Evolutionary conservation across 2,329 filamentous ascomycete genomes (phyloP), one percentile per base, ranked within the genome.

Genomic region (Calonectria multiphialidica): DNA sequence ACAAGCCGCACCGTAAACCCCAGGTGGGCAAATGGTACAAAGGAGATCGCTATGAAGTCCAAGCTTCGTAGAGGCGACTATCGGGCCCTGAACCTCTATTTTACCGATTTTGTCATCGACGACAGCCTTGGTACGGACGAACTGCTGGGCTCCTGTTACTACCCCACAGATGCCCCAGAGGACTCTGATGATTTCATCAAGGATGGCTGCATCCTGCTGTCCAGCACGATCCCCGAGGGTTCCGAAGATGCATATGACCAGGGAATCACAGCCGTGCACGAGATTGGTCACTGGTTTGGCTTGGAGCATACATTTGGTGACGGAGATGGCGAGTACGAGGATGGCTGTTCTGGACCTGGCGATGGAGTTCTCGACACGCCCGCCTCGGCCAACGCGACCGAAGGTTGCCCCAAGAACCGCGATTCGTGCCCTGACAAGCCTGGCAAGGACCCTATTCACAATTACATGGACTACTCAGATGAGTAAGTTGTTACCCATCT

Each of bases 231-330:
- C 3, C 53, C 53, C 15, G 53, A 33, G 15, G 53, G 53, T 6
- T 40, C 53, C 3, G 4, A 23, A 0, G 53, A 40, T 6, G 7
- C 12, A 2, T 59, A 40, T n/a, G 35, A 59, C 15, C 33, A 59
- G 13, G 53, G 53, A 23, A 59, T 59, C 21, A 59, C 53, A 5
- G 21, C 53, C 15, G 53, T 59, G 15, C 53, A 59, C 35, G 53
- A 59, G 53, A 59, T 59, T 4, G 53, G 53, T n/a, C 53, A 59
- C 35, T 59, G 53, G 53, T 59, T 59, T 13, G 53, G 53, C 21
- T 33, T 59, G 3, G 33, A 33, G 5, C 53, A 59, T n/a, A 59
- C 53, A 2, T 59, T 59, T 40, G 53, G 35, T 15, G 40, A 44
- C 40, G 23, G 47, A 9, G n/a, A 21, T 2, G 53, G 35, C 5